A percentile compares a stretch with the other conserved stretches of the same genome.
phyloP scores from a whole-genome alignment of 164 flowering plant species.

The Amborella trichopoda region DNA sequence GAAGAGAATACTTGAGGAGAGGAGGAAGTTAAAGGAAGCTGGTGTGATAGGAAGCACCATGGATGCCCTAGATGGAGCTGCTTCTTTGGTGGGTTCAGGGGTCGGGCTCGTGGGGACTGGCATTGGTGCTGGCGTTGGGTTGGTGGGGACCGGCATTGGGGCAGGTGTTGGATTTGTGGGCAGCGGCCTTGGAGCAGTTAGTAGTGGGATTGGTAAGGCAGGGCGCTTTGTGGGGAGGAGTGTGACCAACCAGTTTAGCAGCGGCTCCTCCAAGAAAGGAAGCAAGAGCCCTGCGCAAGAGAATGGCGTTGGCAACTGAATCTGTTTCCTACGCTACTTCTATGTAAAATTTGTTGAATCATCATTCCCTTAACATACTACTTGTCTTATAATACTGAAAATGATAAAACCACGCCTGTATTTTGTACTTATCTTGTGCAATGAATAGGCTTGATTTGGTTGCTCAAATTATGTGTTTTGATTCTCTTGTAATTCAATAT shows the following conservation, averaged over 20 bases:
- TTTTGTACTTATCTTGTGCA: too few species aligned
- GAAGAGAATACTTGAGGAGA: slow-evolving; percentile 65
- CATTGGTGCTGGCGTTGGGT: slow-evolving; percentile 48
- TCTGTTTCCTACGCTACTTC: too few species aligned
- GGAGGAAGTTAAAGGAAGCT: slow-evolving; percentile 68
- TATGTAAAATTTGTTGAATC: too few species aligned
- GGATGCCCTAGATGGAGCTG: slow-evolving; percentile 89
- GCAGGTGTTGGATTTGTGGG: slow-evolving; percentile 64
- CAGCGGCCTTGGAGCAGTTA: slow-evolving; percentile 41
- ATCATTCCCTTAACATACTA: too few species aligned
- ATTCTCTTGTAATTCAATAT: too few species aligned
- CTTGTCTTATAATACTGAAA: too few species aligned
- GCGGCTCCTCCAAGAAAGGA: slow-evolving; percentile 26
- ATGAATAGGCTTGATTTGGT: too few species aligned
- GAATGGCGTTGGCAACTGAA: too few species aligned
- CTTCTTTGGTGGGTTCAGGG: slow-evolving; percentile 50
- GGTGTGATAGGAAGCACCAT: slow-evolving; percentile 90
- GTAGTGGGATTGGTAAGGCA: slow-evolving; percentile 72
- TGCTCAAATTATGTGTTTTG: too few species aligned
- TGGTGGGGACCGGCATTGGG: slow-evolving; percentile 41
- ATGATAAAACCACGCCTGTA: too few species aligned
- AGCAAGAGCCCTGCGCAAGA: slow-evolving; percentile 40
- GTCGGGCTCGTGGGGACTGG: slow-evolving; percentile 56
- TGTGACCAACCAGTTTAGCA: slow-evolving; percentile 47
- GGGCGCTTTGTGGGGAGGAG: slow-evolving; percentile 87